Evolutionary conservation across 2,329 filamentous ascomycete species (phyloP), one percentile per base, ranked within the genome.

Genomic region (Taxawa tesnikishii): DNA sequence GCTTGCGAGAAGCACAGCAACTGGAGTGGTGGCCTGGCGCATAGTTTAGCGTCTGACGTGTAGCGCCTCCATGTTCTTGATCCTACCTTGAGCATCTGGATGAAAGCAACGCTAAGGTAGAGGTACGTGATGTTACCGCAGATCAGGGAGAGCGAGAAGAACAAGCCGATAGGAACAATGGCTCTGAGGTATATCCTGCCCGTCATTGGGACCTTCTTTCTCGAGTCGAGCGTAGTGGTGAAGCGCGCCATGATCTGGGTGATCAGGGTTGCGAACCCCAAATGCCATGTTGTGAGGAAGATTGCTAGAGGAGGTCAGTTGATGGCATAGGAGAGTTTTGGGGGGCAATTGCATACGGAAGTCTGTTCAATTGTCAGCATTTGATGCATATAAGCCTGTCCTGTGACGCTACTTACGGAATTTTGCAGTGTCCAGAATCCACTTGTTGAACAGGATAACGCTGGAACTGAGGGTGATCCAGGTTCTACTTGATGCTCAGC

Each of bases 361-460:
- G 39, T 59, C 61, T 60, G 47, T 5, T 11, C 29, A 27, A 9
- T n/a, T n/a, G n/a, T n/a, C n/a, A n/a, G n/a, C n/a, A n/a, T 13
- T 28, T 8, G 6, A 15, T 28, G 13, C 12, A 5, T 19, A 29
- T 27, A 28, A 24, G 26, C 16, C n/a, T n/a, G n/a, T n/a, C n/a
- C n/a, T n/a, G n/a, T n/a, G n/a, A n/a, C n/a, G 43, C 27, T 10
- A 56, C 77, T 67, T 70, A 83, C 79, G 73, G 67, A 94, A 94
- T 42, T 83, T 71, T 41, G 79, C 70, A 24, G 79, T 87, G 50
- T 88, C 78, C 41, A 96, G 72, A 50, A 98, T 84, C 75, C 83
- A 94, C 74, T 98, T 98, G 77, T 98, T 96, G 79, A 94, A 96
- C 40, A 98, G 69, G 56, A 98, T 98, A 54, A 96, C 85, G 49